Conservation (phyloP, 2,329 filamentous ascomycete genomes). For the Ophiognomonia clavigignenti-juglandacearum region DNA sequence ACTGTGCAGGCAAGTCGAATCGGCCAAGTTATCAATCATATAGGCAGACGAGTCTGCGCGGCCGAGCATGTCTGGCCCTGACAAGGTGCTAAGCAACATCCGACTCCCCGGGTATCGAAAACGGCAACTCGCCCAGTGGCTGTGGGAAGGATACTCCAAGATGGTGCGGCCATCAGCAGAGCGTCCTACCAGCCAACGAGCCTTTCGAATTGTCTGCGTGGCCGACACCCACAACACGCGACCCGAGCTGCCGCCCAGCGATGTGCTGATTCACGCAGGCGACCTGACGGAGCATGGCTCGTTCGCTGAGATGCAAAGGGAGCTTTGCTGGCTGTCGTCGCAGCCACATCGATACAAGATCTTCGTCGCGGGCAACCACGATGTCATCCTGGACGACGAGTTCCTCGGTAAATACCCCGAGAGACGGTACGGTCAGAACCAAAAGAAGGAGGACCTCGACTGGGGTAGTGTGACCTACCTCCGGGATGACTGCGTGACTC, state of each 20-base stretch:
- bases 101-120: too few species aligned
- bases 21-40: too few species aligned
- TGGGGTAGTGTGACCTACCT: conserved; percentile 22
- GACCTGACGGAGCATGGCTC: conserved; percentile 35
- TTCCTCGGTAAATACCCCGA: conserved; percentile 11
- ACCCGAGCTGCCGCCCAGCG: conserved; percentile 29
- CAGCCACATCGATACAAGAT: conserved; percentile 32
- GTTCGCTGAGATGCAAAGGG: conserved; percentile 31
- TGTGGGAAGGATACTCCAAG: too few species aligned
- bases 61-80: too few species aligned
- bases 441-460: conserved; percentile 16
- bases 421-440: conserved; percentile 17
- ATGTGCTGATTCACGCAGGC: conserved; percentile 37
- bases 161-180: too few species aligned
- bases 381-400: conserved; percentile 15
- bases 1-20: too few species aligned
- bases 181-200: too few species aligned
- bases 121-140: too few species aligned
- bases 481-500: conserved; percentile 9
- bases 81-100: too few species aligned
- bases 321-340: conserved; percentile 28
- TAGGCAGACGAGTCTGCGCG: too few species aligned
- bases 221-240: conserved; percentile 37
- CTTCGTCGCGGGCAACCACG: conserved; percentile 25
- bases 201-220: conserved; percentile 35